Percentiles rank a stretch among this genome's conserved stretches.
These are phyloP conservation scores for Kodamaea anthophila DNA, from an alignment of 1,139 yeast genomes.

Conservation along the genomic window DNA sequence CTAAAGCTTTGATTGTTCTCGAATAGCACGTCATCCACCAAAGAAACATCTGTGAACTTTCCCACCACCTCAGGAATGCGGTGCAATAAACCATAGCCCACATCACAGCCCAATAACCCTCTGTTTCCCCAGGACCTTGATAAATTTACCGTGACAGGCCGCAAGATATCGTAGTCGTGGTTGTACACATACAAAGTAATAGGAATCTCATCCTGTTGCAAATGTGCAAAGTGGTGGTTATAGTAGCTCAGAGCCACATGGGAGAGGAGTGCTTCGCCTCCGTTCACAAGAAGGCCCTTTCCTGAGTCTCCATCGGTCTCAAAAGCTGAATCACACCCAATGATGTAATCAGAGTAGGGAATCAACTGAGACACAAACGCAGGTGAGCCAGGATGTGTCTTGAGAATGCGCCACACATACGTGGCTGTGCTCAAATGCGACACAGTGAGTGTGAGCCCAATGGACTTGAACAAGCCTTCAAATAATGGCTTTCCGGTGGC, in stretches of 20 bases:
- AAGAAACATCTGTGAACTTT: conserved; percentile 31
- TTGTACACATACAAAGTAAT: conserved; percentile 74
- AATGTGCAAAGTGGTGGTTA: conserved; percentile 39
- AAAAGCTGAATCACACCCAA: conserved; percentile 68
- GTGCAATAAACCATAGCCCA: conserved; percentile 87
- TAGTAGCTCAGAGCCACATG: conserved; percentile 56
- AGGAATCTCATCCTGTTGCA: conserved; percentile 32
- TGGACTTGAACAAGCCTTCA: conserved; percentile 20
- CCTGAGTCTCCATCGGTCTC: conserved; percentile 45
- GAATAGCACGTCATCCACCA: conserved; percentile 35
- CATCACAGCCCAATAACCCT: conserved; percentile 89
- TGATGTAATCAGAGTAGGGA: conserved; percentile 82
- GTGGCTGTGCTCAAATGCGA: conserved; percentile 72
- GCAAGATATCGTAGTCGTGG: conserved; percentile 73
- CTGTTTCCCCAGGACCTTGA: conserved; percentile 39
- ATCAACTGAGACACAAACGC: conserved; percentile 80
- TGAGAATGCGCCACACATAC: conserved; percentile 81
- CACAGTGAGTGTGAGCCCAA: conserved; percentile 73
- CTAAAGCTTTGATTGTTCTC: conserved; percentile 20
- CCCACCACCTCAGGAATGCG: conserved; percentile 69
- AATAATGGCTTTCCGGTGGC: conserved; percentile 16
- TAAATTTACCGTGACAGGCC: conserved; percentile 74
- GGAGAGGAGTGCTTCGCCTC: conserved; percentile 79
- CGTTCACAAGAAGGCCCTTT: conserved; percentile 58
- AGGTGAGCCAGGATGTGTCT: conserved; percentile 72